Evolutionary conservation across 2,329 filamentous ascomycete species (phyloP).

Genomic region (Exophiala xenobiotica): DNA sequence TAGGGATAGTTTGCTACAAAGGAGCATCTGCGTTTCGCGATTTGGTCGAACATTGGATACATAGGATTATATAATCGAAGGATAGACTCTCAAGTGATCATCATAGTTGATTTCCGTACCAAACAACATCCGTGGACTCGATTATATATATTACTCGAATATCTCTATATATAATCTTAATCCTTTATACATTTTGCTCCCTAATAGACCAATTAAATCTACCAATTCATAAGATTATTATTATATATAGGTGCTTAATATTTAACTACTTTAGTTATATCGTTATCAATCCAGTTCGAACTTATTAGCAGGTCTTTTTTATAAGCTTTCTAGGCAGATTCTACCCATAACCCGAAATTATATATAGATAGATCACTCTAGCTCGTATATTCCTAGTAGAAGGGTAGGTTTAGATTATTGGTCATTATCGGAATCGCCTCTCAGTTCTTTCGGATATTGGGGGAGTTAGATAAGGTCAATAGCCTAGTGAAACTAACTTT

Average conservation of each 20-base stretch:
- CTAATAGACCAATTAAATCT: not conserved
- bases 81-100: constrained; percentile 1
- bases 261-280: not conserved
- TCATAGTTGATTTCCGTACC: not conserved
- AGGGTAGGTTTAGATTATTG: not conserved
- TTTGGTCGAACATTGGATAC: not conserved
- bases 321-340: not conserved
- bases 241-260: not conserved
- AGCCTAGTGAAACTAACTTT: no score
- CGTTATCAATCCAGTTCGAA: not conserved
- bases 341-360: not conserved
- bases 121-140: not conserved
- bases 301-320: not conserved
- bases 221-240: not conserved
- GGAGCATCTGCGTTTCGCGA: not conserved
- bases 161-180: not conserved
- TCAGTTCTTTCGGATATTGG: no score
- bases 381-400: not conserved
- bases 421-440: not conserved
- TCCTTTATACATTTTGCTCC: not conserved
- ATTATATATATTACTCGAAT: not conserved
- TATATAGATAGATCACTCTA: not conserved
- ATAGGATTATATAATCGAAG: not conserved
- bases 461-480: no score
- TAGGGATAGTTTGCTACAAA: constrained; percentile 2